Conservation (phyloP, 2,329 filamentous ascomycete species). For the Ophiosphaerella narmari region DNA sequence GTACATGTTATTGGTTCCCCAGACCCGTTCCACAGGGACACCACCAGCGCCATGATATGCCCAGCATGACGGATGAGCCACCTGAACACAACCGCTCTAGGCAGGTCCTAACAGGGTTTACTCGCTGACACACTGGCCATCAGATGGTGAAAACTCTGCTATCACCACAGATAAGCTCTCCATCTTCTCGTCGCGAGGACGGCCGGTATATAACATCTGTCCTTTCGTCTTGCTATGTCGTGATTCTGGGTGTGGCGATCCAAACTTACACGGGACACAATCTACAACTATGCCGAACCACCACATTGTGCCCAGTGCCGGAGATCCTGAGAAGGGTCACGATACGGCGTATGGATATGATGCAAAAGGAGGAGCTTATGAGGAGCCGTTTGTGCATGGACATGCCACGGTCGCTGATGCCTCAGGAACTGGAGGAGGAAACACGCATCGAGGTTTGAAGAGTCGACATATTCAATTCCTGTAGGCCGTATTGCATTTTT, state of each 20-base stretch:
- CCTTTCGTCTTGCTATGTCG: not conserved
- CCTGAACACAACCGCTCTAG: conserved; percentile 1
- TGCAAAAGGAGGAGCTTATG: conserved; percentile 14
- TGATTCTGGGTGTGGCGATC: not conserved
- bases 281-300: conserved; percentile 27
- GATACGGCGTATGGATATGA: conserved; percentile 22
- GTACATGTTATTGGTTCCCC: conserved; percentile 32
- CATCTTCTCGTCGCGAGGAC: conserved; percentile 1
- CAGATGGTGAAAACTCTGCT: conserved; percentile 16
- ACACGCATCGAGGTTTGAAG: conserved; percentile 43
- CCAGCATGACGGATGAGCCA: not conserved
- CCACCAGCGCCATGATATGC: not conserved
- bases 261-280: too few species aligned
- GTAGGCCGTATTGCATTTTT: conserved; percentile 16
- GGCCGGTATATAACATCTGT: conserved; percentile 12
- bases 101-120: conserved; percentile 4
- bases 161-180: conserved; percentile 2
- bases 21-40: conserved; percentile 9
- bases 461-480: conserved; percentile 46
- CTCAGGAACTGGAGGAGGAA: conserved; percentile 34
- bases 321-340: conserved; percentile 33
- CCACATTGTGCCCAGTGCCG: conserved; percentile 17
- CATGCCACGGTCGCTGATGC: conserved; percentile 34
- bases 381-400: conserved; percentile 33
- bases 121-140: conserved; percentile 5